phyloP scores from a whole-genome alignment of 805 yeast genomes.

The Nakazawaea ambrosiae region DNA sequence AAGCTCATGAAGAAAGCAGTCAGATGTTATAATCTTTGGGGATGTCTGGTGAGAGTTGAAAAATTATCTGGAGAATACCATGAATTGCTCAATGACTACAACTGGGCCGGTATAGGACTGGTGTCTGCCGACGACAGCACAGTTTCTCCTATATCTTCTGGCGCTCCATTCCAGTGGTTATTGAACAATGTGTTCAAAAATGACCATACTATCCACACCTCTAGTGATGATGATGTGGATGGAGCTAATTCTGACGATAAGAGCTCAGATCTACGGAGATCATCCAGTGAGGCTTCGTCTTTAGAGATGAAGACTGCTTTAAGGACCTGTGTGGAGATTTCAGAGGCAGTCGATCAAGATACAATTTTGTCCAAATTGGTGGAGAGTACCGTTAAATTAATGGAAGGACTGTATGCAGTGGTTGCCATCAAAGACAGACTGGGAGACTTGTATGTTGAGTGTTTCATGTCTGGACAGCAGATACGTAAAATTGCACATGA shows the following conservation, averaged over 20 bases:
- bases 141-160: constrained; percentile 1
- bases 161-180: constrained; percentile 22
- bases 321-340: constrained; percentile 40
- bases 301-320: constrained; percentile 32
- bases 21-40: constrained; percentile 26
- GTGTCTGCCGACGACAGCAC: neutral
- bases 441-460: constrained; percentile 22
- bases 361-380: constrained; percentile 31
- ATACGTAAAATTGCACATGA: constrained; percentile 23
- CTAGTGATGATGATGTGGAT: constrained; percentile 13
- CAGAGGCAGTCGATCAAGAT: constrained; percentile 34
- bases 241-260: constrained; percentile 29
- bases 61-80: constrained; percentile 24
- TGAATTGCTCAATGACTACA: constrained; percentile 19
- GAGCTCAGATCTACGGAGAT: constrained; percentile 33
- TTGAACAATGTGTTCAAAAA: constrained; percentile 19
- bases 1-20: constrained; percentile 30
- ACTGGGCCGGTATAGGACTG: constrained; percentile 26
- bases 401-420: constrained; percentile 26
- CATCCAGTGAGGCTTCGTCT: constrained; percentile 29
- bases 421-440: constrained; percentile 22
- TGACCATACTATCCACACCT: constrained; percentile 4
- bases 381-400: constrained; percentile 26
- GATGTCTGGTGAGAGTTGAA: constrained; percentile 19
- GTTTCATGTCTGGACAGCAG: constrained; percentile 23